These are phyloP conservation scores for Debaryomyces coudertii DNA, from an alignment of 1,139 yeast genomes.

Conservation along the genomic window DNA sequence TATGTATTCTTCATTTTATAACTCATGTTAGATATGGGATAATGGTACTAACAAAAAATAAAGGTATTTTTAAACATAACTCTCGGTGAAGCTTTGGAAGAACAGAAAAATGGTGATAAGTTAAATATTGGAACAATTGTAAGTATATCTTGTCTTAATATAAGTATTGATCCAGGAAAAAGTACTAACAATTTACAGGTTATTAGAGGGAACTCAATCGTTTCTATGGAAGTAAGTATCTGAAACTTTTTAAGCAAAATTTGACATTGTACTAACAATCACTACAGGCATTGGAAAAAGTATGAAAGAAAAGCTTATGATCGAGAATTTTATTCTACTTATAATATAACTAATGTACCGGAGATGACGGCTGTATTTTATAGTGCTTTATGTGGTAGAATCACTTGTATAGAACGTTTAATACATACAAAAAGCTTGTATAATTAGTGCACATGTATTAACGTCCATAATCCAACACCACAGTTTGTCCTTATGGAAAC, in stretches of 20 bases:
- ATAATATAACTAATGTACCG: neutral
- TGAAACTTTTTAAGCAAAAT: neutral
- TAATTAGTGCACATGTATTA: too few species aligned
- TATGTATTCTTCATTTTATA: conserved; percentile 27
- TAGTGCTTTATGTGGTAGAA: neutral
- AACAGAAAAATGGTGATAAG: conserved; percentile 51
- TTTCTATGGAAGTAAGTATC: conserved; percentile 57
- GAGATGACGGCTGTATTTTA: neutral
- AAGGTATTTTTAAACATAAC: conserved; percentile 71
- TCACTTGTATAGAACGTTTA: neutral
- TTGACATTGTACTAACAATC: conserved; percentile 22
- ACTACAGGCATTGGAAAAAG: conserved; percentile 33
- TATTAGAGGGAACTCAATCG: conserved; percentile 63
- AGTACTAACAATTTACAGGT: conserved; percentile 39
- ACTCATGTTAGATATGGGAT: neutral
- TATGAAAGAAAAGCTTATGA: conserved; percentile 15
- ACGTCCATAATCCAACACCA: too few species aligned
- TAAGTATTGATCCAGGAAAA: neutral
- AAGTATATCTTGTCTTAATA: conserved; percentile 21
- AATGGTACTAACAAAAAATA: conserved; percentile 22
- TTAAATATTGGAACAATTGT: conserved; percentile 59
- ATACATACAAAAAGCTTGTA: neutral
- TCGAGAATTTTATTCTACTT: neutral
- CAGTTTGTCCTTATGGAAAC: conserved; percentile 15
- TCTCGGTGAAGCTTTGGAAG: conserved; percentile 73